Evolutionary conservation across 1,284 basidiomycete genomes (phyloP).

Genomic region (Naganishia albida): DNA sequence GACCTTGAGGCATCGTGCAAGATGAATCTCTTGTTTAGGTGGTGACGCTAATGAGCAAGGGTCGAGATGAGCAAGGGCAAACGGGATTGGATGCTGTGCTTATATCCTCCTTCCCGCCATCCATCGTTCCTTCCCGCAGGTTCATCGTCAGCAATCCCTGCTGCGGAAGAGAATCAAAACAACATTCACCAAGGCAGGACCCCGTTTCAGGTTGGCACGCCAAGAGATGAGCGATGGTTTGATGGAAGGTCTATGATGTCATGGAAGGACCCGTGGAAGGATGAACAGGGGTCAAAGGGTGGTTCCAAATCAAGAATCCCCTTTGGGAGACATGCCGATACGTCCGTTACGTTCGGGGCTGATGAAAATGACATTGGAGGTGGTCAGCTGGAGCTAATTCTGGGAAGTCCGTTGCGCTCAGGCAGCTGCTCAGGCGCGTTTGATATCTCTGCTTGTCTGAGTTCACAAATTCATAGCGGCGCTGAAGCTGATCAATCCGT

Average conservation of each 20-base stretch:
- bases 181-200: background rate
- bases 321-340: background rate
- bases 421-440: too few relatives aligned
- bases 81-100: background rate
- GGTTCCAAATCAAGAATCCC: background rate
- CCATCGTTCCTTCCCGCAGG: background rate
- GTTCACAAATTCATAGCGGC: too few relatives aligned
- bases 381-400: too few relatives aligned
- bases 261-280: background rate
- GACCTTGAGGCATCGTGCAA: conserved; percentile 11
- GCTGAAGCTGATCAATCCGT: too few relatives aligned
- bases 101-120: too few relatives aligned
- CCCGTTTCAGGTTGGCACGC: background rate
- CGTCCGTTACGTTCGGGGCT: too few relatives aligned
- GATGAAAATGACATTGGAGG: too few relatives aligned
- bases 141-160: background rate
- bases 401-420: too few relatives aligned
- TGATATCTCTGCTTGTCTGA: too few relatives aligned
- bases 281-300: too few relatives aligned
- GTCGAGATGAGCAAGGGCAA: background rate
- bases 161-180: background rate
- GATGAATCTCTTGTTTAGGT: background rate
- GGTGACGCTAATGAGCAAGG: background rate
- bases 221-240: background rate
- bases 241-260: conserved; percentile 5